Evolutionary conservation across 2,329 filamentous ascomycete species (phyloP).

Genomic region (Mycocentrospora acerina): DNA sequence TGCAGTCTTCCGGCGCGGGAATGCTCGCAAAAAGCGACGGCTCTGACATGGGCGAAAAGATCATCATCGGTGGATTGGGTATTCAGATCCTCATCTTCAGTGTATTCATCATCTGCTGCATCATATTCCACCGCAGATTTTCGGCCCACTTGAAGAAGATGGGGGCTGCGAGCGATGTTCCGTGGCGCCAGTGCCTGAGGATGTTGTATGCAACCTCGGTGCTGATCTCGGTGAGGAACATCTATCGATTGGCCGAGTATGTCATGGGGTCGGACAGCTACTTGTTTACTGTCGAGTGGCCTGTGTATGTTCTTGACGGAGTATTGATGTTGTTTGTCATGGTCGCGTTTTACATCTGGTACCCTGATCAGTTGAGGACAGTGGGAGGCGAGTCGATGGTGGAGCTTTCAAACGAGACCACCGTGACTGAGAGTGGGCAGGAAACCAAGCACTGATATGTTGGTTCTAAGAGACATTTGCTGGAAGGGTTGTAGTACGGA

Average conservation of each 20-base stretch:
- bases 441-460: no score
- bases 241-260: constrained; percentile 52
- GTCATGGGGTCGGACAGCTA: constrained; percentile 43
- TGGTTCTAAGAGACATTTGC: no score
- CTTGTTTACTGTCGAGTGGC: constrained; percentile 52
- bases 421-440: no score
- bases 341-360: constrained; percentile 3
- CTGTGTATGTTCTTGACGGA: constrained; percentile 53
- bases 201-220: constrained; percentile 39
- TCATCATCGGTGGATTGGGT: constrained; percentile 57
- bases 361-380: background rate
- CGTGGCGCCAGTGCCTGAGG: constrained; percentile 32
- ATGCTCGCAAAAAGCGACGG: constrained; percentile 25
- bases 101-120: constrained; percentile 53
- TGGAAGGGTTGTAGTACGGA: no score
- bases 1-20: constrained; percentile 51
- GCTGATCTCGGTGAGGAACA: constrained; percentile 47
- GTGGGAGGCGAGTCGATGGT: no score
- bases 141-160: constrained; percentile 21
- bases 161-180: constrained; percentile 7
- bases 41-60: constrained; percentile 9
- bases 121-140: constrained; percentile 52
- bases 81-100: constrained; percentile 61
- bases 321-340: constrained; percentile 44
- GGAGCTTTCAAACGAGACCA: no score